Evolutionary conservation across 768 basidiomycete genomes (phyloP), one percentile per base, ranked within the genome.

Genomic region (Lactarius pseudohatsudake): DNA sequence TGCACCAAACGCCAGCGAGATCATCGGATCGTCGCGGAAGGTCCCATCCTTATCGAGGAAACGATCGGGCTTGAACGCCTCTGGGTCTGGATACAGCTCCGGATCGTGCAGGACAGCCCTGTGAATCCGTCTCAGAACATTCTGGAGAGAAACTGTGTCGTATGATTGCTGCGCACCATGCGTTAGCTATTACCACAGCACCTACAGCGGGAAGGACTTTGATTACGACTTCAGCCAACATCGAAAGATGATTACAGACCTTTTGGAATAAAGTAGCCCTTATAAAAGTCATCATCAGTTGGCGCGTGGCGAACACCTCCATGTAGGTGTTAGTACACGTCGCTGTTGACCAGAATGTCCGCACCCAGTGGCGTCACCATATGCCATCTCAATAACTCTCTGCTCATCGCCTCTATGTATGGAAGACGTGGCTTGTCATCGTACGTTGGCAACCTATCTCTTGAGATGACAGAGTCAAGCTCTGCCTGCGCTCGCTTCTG

Each of bases 21-120:
- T 41, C 43, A 13, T 7, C 3, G 55, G 34, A 20, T 32, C 43
- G 53, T 32, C 58, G 36, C 43, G 34, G 9, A 50, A 55, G 36
- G 2, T 36, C 5, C 38, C 62, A 22, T 26, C 45, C 30, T 53
- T 6, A 30, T 45, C 28, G 32, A 74, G 66, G 59, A 69, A 75
- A n/a, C 75, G 72, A 15, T 75, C 74, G 4, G 75, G 75, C 1
- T 67, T 70, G 61, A 76, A 76, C 0, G 38, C 38, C 36, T 74
- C 69, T 10, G 75, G 75, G 41, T 74, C 71, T 15, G 69, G 73
- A 57, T 75, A 76, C 47, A 64, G 59, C 15, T 61, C 61, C 38
- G 74, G 73, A 62, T 76, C 74, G 30, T 70, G 73, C 22, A 61
- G 56, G 20, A 67, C 38, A 4, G n/a, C 65, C 65, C 65, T 67